Evolutionary conservation across 169 alveolate species (phyloP), one percentile per base, ranked within the genome.

Genomic region (Sarcocystis neurona): DNA sequence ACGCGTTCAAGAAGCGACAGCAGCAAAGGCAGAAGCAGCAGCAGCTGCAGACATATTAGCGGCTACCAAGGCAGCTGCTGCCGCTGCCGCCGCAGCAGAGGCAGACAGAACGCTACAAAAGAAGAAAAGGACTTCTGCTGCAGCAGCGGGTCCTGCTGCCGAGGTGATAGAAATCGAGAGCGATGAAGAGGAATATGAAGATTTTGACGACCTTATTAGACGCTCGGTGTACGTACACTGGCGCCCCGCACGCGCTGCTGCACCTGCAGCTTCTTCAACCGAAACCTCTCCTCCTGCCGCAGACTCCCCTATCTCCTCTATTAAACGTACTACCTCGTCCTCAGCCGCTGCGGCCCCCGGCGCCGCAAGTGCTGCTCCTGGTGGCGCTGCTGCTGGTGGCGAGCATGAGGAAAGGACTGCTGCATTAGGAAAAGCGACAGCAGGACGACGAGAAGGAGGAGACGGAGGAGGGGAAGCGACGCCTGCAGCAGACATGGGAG

Each of bases 141-240:
- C 30, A 53, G 66, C 66, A 53, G 0, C 56, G 53, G 15, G 56
- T 6, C 34, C 15, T 15, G 82, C 56, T n/a, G 27, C 32, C 32
- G 75, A 63, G 8, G 27, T 10, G 20, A 63, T 30, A n/a, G 44
- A 43, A 63, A 63, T 37, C 20, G 32, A n/a, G 32, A 1, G 8
- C 6, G 75, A 15, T 6, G 1, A 37, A 4, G 82, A 37, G 56
- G 82, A 72, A n/a, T 47, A 6, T 18, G 91, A 87, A 27, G 68
- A 68, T 2, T 0, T 58, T n/a, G 88, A 75, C 12, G 91, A 75
- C 30, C 41, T 87, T 48, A 46, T 87, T 43, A 6, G 0, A 1
- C 68, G 91, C 63, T 87, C 91, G 44, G 75, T 87, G 39, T 66
- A 75, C 70, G 70, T 87, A 46, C 75, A 56, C 41, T 87, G 91